These are phyloP conservation scores for Aspergillus fumigatus DNA, from an alignment of 2,329 filamentous ascomycete species.

Conservation along the genomic window DNA sequence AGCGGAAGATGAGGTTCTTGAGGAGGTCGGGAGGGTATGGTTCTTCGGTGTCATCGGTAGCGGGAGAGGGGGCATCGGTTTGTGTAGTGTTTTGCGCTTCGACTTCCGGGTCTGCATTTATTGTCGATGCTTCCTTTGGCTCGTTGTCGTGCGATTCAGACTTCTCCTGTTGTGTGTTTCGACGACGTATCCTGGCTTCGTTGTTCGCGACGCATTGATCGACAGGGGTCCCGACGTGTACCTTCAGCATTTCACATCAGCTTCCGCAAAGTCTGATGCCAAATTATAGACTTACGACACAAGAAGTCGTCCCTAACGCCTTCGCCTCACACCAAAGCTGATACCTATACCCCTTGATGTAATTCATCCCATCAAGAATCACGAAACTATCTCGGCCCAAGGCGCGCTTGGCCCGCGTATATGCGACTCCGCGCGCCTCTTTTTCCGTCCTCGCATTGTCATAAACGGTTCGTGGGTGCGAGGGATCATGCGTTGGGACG, in stretches of 20 bases:
- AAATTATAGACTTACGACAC: constrained; percentile 47
- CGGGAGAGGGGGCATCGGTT: not conserved
- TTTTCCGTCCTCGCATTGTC: constrained; percentile 57
- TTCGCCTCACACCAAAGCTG: constrained; percentile 66
- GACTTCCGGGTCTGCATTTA: not conserved
- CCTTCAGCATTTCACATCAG: constrained; percentile 28
- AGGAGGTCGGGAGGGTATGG: constrained; percentile 54
- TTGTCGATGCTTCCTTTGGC: constrained; percentile 5
- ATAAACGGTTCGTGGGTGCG: constrained; percentile 50
- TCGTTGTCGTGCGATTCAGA: constrained; percentile 1
- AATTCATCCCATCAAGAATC: constrained; percentile 61
- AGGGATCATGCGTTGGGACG: constrained; percentile 36
- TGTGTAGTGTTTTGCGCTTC: not conserved
- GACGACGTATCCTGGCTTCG: constrained; percentile 29
- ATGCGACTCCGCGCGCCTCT: constrained; percentile 58
- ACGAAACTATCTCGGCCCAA: constrained; percentile 56
- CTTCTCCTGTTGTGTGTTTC: constrained; percentile 4
- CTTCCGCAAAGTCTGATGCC: not conserved
- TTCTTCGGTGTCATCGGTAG: constrained; percentile 24
- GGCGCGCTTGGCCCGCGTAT: constrained; percentile 57
- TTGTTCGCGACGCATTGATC: constrained; percentile 55
- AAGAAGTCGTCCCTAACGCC: constrained; percentile 57
- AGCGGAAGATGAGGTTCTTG: constrained; percentile 61
- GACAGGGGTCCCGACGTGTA: constrained; percentile 55
- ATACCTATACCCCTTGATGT: constrained; percentile 65